Evolutionary conservation across 495 filamentous ascomycete species (phyloP).

Genomic region (Tetracladium setigerum): DNA sequence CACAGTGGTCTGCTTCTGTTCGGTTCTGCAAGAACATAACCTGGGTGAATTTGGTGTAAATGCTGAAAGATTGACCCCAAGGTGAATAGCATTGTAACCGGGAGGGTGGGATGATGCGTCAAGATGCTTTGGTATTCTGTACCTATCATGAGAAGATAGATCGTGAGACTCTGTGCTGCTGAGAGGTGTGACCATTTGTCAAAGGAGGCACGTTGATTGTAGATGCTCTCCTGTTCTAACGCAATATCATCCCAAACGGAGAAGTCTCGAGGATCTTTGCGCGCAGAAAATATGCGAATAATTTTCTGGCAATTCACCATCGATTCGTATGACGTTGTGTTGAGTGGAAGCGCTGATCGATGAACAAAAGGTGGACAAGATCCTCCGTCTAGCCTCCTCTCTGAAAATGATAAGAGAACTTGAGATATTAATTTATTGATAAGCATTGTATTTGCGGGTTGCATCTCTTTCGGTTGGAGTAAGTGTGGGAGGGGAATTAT

Average conservation of each 20-base stretch:
- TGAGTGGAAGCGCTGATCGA: neutral
- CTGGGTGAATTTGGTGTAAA: neutral
- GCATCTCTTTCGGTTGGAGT: neutral
- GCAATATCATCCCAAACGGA: constrained; percentile 1
- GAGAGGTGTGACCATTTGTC: constrained; percentile 6
- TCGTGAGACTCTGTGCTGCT: neutral
- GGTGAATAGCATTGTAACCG: neutral
- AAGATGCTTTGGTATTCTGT: neutral
- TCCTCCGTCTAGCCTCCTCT: neutral
- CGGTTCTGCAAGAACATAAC: neutral
- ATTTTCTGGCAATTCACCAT: neutral
- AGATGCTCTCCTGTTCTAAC: constrained; percentile 4
- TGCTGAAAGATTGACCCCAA: neutral
- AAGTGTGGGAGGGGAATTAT: neutral
- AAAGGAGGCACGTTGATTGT: neutral
- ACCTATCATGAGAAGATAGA: constrained; percentile 4
- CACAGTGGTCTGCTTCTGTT: neutral
- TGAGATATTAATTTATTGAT: neutral
- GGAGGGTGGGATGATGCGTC: neutral
- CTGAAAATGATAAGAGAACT: neutral
- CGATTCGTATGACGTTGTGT: neutral
- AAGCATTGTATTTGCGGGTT: neutral
- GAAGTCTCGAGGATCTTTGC: neutral
- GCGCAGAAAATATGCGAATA: neutral
- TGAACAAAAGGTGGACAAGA: constrained; percentile 3